A percentile compares a stretch with the other conserved stretches of the same genome.
Conservation (phyloP, 2,329 filamentous ascomycete species). For the Simplicillium sp. region DNA sequence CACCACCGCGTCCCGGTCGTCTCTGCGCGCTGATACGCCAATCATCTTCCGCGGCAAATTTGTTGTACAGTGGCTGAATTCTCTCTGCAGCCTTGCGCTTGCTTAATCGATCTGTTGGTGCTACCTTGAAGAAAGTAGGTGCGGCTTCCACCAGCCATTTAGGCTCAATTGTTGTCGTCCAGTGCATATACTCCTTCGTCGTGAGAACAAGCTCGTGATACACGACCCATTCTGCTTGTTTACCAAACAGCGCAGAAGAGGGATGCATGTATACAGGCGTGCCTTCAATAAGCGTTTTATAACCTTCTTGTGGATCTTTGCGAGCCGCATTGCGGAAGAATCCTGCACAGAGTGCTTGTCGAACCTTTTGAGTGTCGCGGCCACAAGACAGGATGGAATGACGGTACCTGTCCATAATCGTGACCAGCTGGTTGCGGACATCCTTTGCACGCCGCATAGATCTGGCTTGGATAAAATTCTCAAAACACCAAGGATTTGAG, state of each 20-base stretch:
- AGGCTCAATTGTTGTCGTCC: conserved; percentile 84
- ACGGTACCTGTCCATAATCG: conserved; percentile 88
- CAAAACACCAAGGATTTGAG: conserved; percentile 86
- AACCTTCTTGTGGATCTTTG: conserved; percentile 93
- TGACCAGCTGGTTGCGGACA: conserved; percentile 81
- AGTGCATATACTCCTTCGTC: conserved; percentile 97
- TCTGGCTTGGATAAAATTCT: conserved; percentile 93
- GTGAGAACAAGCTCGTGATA: conserved; percentile 88
- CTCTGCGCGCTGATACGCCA: conserved; percentile 88
- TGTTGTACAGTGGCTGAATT: conserved; percentile 91
- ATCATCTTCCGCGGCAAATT: conserved; percentile 85
- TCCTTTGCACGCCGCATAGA: conserved; percentile 85
- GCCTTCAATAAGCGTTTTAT: conserved; percentile 93
- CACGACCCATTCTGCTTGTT: conserved; percentile 92
- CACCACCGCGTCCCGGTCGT: conserved; percentile 71
- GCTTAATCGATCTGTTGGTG: conserved; percentile 73
- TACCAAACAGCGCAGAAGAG: conserved; percentile 83
- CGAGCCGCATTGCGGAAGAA: conserved; percentile 94
- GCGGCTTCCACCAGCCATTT: conserved; percentile 92
- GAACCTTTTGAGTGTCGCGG: conserved; percentile 75
- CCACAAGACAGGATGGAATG: conserved; percentile 79
- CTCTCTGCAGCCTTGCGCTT: conserved; percentile 91
- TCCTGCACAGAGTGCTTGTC: conserved; percentile 80
- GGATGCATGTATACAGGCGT: conserved; percentile 95
- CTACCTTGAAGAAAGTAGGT: conserved; percentile 98